Evolutionary conservation across 352 stramenopile genomes (phyloP).

Genomic region (Lagenidium sp.): DNA sequence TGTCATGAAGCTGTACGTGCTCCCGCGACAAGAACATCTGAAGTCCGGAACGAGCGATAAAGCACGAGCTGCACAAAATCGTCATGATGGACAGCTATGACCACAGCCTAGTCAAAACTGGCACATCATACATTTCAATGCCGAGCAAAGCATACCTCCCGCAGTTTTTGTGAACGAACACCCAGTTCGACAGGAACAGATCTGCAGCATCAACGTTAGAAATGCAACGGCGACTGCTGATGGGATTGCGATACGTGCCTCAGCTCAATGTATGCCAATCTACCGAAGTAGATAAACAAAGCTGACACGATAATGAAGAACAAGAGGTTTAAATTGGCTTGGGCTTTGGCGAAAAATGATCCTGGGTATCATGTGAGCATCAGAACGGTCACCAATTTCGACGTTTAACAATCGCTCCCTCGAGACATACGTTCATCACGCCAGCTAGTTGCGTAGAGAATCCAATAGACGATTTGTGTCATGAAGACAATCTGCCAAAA

Average conservation of each 20-base stretch:
- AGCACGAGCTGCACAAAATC: constrained; percentile 76
- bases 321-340: constrained; percentile 79
- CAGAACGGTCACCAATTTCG: too few species aligned
- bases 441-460: constrained; percentile 72
- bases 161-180: constrained; percentile 77
- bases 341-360: constrained; percentile 70
- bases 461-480: constrained; percentile 60
- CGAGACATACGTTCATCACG: constrained; percentile 56
- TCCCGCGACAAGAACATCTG: constrained; percentile 69
- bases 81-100: constrained; percentile 63
- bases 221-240: background rate
- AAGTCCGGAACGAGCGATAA: constrained; percentile 56
- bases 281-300: constrained; percentile 67
- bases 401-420: too few species aligned
- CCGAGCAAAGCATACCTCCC: constrained; percentile 28
- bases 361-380: constrained; percentile 25
- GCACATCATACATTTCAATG: background rate
- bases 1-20: constrained; percentile 63
- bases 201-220: constrained; percentile 15
- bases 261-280: constrained; percentile 76
- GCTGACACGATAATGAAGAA: constrained; percentile 68
- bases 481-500: constrained; percentile 37
- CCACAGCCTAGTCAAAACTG: too few species aligned
- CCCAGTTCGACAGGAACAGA: constrained; percentile 73
- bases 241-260: constrained; percentile 20